phyloP scores from a whole-genome alignment of 805 yeast genomes.

The Metschnikowia hibisci region DNA sequence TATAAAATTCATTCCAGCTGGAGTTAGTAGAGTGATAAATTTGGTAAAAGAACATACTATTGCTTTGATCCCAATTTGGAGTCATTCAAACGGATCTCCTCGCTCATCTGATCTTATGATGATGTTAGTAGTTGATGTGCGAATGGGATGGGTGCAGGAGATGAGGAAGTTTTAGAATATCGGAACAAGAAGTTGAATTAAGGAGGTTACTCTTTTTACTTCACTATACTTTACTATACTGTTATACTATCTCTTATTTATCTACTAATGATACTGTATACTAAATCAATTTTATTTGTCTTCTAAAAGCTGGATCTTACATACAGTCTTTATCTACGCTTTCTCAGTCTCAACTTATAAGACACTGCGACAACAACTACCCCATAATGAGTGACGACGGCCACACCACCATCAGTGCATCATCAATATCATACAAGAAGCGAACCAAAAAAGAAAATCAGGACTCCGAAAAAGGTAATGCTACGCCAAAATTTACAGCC shows the following conservation, averaged over 20 bases:
- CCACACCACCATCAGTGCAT: slow-evolving; percentile 9
- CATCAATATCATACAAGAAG: slow-evolving; percentile 31
- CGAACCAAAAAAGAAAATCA: slow-evolving; percentile 5
- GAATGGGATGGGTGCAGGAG: neutral
- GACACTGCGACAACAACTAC: neutral
- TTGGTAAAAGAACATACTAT: slow-evolving; percentile 45
- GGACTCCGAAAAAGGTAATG: neutral
- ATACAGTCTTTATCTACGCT: neutral
- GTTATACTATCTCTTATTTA: no score
- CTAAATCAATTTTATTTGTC: no score
- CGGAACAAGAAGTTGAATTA: no score
- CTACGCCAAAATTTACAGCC: no score
- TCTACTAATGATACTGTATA: no score
- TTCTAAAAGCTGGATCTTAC: no score
- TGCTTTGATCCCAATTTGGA: slow-evolving; percentile 84
- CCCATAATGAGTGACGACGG: slow-evolving; percentile 3
- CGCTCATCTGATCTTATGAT: slow-evolving; percentile 7
- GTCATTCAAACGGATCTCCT: slow-evolving; percentile 51
- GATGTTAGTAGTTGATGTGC: neutral
- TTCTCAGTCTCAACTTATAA: neutral
- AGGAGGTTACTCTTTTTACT: no score
- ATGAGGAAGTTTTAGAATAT: no score
- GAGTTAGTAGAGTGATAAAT: slow-evolving; percentile 18
- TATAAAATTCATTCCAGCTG: slow-evolving; percentile 86
- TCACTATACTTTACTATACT: no score